These are phyloP conservation scores for Omphalotus olearius DNA, from an alignment of 1,284 basidiomycete species.

Conservation along the genomic window DNA sequence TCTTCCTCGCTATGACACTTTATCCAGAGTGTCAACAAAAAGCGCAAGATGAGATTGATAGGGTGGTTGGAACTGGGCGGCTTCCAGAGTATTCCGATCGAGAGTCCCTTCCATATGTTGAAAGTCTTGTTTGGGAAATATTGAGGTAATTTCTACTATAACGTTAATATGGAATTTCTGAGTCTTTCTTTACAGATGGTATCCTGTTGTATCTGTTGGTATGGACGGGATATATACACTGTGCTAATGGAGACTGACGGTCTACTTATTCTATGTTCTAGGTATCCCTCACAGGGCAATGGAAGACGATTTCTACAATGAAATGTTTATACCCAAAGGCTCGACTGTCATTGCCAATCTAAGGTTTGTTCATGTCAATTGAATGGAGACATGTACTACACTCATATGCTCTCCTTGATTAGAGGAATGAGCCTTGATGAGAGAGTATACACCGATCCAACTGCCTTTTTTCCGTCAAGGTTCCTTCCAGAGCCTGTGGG, in stretches of 20 bases:
- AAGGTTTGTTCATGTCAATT: constrained; percentile 3
- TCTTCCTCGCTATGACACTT: constrained; percentile 21
- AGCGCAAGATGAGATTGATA: constrained; percentile 26
- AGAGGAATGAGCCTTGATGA: constrained; percentile 15
- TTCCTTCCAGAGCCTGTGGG: constrained; percentile 6
- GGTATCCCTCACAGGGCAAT: constrained; percentile 3
- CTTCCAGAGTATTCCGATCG: constrained; percentile 27
- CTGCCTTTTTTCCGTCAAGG: constrained; percentile 15
- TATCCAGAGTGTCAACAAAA: constrained; percentile 23
- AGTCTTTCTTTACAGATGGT: no score
- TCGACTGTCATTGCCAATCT: constrained; percentile 24
- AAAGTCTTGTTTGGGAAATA: constrained; percentile 26
- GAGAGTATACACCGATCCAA: constrained; percentile 13
- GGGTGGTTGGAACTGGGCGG: constrained; percentile 22
- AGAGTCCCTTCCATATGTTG: constrained; percentile 23
- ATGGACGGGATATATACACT: no score
- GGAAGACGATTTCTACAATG: constrained; percentile 15
- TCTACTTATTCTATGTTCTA: no score
- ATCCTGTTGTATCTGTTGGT: no score
- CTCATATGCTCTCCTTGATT: neutral
- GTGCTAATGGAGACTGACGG: no score
- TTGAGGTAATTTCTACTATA: constrained; percentile 18
- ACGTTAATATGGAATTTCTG: no score
- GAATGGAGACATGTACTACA: no score
- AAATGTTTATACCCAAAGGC: constrained; percentile 24